Evolutionary conservation across 2,329 filamentous ascomycete species (phyloP), one percentile per base, ranked within the genome.

Genomic region (Trichoderma citrinoviride): DNA sequence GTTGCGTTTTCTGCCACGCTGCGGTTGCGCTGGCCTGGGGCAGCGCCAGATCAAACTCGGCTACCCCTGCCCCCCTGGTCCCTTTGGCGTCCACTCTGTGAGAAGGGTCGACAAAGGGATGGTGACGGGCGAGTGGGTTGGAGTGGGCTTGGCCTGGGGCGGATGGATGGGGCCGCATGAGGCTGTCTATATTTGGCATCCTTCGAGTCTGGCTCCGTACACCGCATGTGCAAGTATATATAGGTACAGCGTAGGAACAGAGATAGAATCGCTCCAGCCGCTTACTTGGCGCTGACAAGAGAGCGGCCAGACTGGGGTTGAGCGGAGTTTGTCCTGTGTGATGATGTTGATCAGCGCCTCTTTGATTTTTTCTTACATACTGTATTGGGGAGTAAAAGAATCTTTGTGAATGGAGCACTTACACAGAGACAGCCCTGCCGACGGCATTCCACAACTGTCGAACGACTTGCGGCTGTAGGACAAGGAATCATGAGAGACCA

Each of bases 121-220:
- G 57, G 57, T 61, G 57, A 61, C 29, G 57, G 57, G 57, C 55
- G 33, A 41, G 46, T 41, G 47, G 57, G 17, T 49, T 60, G 29
- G 44, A 40, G 56, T 49, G 56, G 33, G 29, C 49, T 43, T 41
- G 46, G 37, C 17, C 25, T 23, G 37, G 57, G 33, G 37, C 21
- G 37, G 33, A 41, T 44, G 33, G 53, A 43, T 43, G 53, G 53
- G 53, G 53, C 40, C 33, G 43, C 46, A 43, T 29, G 37, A 61
- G 57, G 57, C 57, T 52, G 37, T 41, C 57, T 61, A 61, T 52
- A 61, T 52, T 52, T 61, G 57, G 57, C 57, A 61, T 52, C 29
- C 46, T 60, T 49, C 25, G 12, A 37, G 33, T 37, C 27, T 17
- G 49, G n/a, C 29, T 50, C 29, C 56, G 43, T 60, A 58, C 55